These are phyloP conservation scores for Amphirosellinia nigrospora DNA, from an alignment of 495 filamentous ascomycete genomes.

Conservation along the genomic window DNA sequence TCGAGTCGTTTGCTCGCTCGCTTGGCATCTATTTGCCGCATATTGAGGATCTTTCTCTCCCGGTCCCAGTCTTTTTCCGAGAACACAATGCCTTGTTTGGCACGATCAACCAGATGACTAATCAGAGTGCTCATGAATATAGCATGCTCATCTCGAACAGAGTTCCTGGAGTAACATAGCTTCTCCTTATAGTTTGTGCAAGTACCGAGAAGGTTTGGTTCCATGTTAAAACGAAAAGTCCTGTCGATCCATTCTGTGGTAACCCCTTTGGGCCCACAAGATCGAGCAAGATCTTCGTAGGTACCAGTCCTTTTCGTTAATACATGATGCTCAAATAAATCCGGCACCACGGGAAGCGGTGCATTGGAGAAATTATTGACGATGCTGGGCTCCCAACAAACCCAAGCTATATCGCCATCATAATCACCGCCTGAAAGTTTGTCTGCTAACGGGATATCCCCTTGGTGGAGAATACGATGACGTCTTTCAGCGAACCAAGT, in stretches of 20 bases:
- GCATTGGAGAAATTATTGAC: slow-evolving; percentile 79
- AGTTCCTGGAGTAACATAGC: slow-evolving; percentile 66
- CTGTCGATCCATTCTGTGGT: slow-evolving; percentile 56
- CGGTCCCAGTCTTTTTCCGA: slow-evolving; percentile 60
- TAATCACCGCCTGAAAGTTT: slow-evolving; percentile 94
- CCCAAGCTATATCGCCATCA: slow-evolving; percentile 88
- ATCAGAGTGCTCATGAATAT: slow-evolving; percentile 71
- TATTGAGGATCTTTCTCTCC: slow-evolving; percentile 52
- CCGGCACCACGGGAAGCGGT: slow-evolving; percentile 55
- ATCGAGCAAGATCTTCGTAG: slow-evolving; percentile 51
- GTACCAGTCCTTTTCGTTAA: slow-evolving; percentile 63
- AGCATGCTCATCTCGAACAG: slow-evolving; percentile 60
- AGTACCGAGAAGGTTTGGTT: slow-evolving; percentile 68
- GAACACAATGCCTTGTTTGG: slow-evolving; percentile 79
- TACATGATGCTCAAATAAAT: slow-evolving; percentile 60
- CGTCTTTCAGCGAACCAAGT: slow-evolving; percentile 78
- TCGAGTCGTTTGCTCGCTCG: slow-evolving; percentile 32
- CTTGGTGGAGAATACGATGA: slow-evolving; percentile 81
- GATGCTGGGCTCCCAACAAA: slow-evolving; percentile 85
- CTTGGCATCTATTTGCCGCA: slow-evolving; percentile 26
- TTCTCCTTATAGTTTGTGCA: slow-evolving; percentile 79
- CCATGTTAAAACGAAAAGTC: slow-evolving; percentile 70
- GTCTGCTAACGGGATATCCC: slow-evolving; percentile 75
- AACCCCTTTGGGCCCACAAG: slow-evolving; percentile 25
- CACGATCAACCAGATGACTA: slow-evolving; percentile 79